Conservation (phyloP, 2,329 filamentous ascomycete species). For the Orbilia quercus region DNA sequence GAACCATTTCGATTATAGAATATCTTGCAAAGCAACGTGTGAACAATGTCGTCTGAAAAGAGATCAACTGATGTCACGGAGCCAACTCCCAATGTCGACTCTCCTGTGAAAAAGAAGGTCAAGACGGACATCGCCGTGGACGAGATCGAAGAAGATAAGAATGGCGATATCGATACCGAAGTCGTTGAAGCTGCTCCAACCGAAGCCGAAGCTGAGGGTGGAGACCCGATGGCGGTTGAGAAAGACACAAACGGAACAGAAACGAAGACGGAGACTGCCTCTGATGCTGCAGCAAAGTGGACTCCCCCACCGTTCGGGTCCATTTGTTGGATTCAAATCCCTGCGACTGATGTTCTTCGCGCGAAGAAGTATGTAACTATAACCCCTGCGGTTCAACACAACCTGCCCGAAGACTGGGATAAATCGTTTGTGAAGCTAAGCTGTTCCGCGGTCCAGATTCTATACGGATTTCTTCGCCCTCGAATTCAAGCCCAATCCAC, state of each 20-base stretch:
- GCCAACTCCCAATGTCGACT: constrained; percentile 52
- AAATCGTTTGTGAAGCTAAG: background rate
- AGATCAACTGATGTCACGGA: constrained; percentile 51
- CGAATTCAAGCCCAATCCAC: constrained; percentile 38
- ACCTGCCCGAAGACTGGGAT: background rate
- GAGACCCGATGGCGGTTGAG: constrained; percentile 20
- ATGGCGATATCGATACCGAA: constrained; percentile 14
- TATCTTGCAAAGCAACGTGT: background rate
- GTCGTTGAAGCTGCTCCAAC: constrained; percentile 17
- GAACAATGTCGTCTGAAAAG: constrained; percentile 40
- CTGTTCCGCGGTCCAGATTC: constrained; percentile 21
- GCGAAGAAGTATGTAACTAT: constrained; percentile 39
- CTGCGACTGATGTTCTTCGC: constrained; percentile 35
- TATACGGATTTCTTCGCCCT: constrained; percentile 37
- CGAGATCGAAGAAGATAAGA: too few species aligned
- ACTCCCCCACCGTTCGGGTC: constrained; percentile 47
- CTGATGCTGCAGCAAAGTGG: constrained; percentile 35
- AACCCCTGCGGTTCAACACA: background rate
- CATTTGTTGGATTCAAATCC: constrained; percentile 51
- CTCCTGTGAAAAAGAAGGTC: constrained; percentile 51
- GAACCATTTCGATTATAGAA: background rate
- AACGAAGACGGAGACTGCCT: constrained; percentile 34
- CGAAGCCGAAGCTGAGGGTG: background rate
- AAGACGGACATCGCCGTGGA: constrained; percentile 30
- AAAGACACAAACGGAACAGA: constrained; percentile 46